phyloP scores from a whole-genome alignment of 306 rosid species.

The Dryas drummondii region DNA sequence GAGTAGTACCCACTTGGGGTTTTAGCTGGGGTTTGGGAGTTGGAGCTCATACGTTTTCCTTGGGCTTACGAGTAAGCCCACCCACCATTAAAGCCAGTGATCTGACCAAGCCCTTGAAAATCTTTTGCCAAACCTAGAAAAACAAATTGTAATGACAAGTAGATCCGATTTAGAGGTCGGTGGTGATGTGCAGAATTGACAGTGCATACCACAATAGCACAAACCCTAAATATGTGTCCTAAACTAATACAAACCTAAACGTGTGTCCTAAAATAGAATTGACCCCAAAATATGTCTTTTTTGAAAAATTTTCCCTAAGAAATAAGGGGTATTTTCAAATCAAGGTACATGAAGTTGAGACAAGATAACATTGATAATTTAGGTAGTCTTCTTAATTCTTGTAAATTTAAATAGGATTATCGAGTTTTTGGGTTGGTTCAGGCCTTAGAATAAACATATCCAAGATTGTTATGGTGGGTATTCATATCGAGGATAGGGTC shows the following conservation, averaged over 20 bases:
- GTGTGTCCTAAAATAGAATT: no score
- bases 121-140: neutral
- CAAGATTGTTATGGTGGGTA: neutral
- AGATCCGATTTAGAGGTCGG: no score
- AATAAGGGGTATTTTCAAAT: neutral
- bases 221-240: no score
- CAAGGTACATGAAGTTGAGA: neutral
- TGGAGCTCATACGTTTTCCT: conserved; percentile 24
- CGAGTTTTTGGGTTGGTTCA: neutral
- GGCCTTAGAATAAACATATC: neutral
- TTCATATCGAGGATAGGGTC: neutral
- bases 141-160: no score
- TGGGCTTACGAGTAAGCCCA: neutral
- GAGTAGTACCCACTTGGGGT: conserved; percentile 15
- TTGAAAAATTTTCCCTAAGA: no score
- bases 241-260: no score
- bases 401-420: neutral
- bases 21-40: conserved; percentile 23
- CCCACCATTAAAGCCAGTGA: conserved; percentile 11
- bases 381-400: neutral
- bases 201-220: no score
- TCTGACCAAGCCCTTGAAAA: conserved; percentile 10
- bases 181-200: no score
- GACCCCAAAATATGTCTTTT: no score
- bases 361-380: neutral